These are phyloP conservation scores for Buddleja alternifolia DNA, from an alignment of 257 asterid species.

Conservation along the genomic window DNA sequence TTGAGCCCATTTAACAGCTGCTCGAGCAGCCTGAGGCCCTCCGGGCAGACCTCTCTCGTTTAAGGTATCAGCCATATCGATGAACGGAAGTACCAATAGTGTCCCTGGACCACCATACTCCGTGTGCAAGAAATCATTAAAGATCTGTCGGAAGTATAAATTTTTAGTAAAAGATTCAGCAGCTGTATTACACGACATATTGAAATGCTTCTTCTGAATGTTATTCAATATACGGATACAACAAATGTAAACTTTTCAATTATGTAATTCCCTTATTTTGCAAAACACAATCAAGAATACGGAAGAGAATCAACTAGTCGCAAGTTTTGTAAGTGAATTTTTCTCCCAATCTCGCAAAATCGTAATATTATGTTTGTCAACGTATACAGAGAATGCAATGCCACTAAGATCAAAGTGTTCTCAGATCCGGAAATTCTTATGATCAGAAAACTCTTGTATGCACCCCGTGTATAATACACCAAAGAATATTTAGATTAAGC, in stretches of 20 bases:
- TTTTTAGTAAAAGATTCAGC: background rate
- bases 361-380: background rate
- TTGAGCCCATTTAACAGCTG: conserved; percentile 64
- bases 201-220: background rate
- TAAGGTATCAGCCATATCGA: conserved; percentile 86
- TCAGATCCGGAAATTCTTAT: background rate
- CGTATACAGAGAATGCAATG: background rate
- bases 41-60: conserved; percentile 86
- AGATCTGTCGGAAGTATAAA: conserved; percentile 51
- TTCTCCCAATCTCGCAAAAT: no score
- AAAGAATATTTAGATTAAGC: no score
- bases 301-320: background rate
- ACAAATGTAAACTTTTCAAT: background rate
- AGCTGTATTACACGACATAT: background rate
- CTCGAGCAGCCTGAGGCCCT: conserved; percentile 94
- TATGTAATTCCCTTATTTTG: no score
- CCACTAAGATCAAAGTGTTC: background rate
- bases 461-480: no score
- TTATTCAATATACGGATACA: background rate
- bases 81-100: conserved; percentile 73
- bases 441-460: no score
- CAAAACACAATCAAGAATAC: background rate
- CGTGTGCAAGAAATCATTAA: conserved; percentile 67
- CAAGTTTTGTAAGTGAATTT: background rate
- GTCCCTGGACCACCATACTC: conserved; percentile 97